Percentiles rank a stretch among this genome's conserved stretches.
These are phyloP conservation scores for Trypanosoma platydactyli DNA, from an alignment of 208 protist genomes.

Conservation along the genomic window DNA sequence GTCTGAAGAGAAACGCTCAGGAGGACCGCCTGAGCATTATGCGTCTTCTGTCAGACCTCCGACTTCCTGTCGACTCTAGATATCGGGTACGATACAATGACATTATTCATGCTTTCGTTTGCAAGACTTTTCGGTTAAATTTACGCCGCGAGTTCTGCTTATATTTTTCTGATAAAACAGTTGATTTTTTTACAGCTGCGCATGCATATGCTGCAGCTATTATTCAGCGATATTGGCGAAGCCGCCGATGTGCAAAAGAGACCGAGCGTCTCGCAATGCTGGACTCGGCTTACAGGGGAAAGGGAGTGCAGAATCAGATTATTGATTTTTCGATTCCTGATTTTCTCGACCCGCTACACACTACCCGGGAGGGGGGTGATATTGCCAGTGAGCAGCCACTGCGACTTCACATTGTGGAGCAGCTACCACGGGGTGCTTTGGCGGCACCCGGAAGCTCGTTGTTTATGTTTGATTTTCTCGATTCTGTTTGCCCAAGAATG, in stretches of 20 bases:
- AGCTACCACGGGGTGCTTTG: slow-evolving; percentile 31
- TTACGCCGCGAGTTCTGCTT: neutral
- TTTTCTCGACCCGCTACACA: neutral
- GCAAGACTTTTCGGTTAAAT: slow-evolving; percentile 15
- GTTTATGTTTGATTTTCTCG: slow-evolving; percentile 45
- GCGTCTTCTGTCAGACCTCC: slow-evolving; percentile 38
- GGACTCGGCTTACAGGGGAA: neutral
- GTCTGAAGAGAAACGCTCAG: neutral
- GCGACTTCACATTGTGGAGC: neutral
- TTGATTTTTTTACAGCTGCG: slow-evolving; percentile 14
- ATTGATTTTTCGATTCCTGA: slow-evolving; percentile 17
- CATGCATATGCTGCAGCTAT: slow-evolving; percentile 8
- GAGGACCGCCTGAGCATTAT: slow-evolving; percentile 23
- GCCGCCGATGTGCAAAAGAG: neutral
- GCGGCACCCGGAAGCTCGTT: slow-evolving; percentile 36
- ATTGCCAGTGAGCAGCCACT: neutral
- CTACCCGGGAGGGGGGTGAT: neutral
- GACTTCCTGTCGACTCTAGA: slow-evolving; percentile 35
- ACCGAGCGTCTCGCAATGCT: slow-evolving; percentile 9
- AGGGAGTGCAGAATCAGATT: neutral
- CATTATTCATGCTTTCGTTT: slow-evolving; percentile 34
- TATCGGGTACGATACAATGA: slow-evolving; percentile 35
- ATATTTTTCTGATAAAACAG: neutral
- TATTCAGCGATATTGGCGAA: slow-evolving; percentile 15
- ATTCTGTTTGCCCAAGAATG: slow-evolving; percentile 3